phyloP scores from a whole-genome alignment of 345 rosid species.

The Bruguiera gymnorhiza region DNA sequence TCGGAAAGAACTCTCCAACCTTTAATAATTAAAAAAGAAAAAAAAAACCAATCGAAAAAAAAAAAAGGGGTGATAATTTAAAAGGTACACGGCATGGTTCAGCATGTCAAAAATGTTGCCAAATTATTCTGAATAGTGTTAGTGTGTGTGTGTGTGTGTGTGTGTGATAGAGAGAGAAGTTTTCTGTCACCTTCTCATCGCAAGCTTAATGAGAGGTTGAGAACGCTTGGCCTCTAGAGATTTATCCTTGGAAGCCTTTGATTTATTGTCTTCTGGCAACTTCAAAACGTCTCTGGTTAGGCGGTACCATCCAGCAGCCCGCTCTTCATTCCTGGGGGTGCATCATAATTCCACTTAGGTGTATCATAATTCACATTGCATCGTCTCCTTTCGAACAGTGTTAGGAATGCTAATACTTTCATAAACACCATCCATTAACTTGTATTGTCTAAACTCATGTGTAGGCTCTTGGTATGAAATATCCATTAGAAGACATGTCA shows the following conservation, averaged over 20 bases:
- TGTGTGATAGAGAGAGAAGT: constrained; percentile 8
- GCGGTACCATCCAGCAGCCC: constrained; percentile 97
- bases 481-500: too few relatives aligned
- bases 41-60: not conserved
- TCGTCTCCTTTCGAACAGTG: too few relatives aligned
- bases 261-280: constrained; percentile 68
- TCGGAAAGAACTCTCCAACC: constrained; percentile 98
- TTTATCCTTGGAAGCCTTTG: constrained; percentile 67
- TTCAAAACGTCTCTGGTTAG: constrained; percentile 92
- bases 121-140: not conserved
- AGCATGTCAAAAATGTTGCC: not conserved
- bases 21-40: constrained; percentile 1
- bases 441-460: too few relatives aligned
- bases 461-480: too few relatives aligned
- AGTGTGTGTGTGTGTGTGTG: not conserved
- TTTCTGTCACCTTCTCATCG: constrained; percentile 77
- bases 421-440: too few relatives aligned
- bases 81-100: not conserved
- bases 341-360: not conserved
- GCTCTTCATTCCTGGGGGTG: constrained; percentile 69
- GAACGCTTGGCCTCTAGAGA: constrained; percentile 82
- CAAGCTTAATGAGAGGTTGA: constrained; percentile 91
- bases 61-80: not conserved
- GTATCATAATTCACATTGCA: too few relatives aligned
- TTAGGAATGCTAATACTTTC: too few relatives aligned